Evolutionary conservation across 1,139 yeast species (phyloP).

Genomic region (Candida glucosophila): DNA sequence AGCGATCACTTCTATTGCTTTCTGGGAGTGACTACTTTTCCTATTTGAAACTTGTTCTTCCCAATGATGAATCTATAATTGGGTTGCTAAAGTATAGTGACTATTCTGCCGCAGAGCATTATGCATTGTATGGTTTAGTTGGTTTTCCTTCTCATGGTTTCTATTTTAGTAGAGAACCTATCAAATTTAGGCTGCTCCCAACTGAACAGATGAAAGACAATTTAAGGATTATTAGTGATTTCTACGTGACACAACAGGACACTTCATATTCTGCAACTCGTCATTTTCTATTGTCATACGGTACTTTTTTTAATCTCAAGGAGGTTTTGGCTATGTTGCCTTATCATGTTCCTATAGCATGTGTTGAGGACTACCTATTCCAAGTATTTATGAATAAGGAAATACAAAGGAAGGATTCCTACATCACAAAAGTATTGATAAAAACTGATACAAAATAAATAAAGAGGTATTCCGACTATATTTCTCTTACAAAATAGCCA

Average conservation of each 20-base stretch:
- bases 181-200: conserved; percentile 1
- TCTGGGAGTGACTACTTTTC: conserved; percentile 3
- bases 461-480: too few species aligned
- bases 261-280: conserved; percentile 14
- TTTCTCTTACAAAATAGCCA: background rate
- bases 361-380: conserved; percentile 20
- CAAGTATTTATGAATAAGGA: conserved; percentile 15
- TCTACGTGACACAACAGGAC: conserved; percentile 12
- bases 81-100: conserved; percentile 14
- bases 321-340: conserved; percentile 26
- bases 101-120: conserved; percentile 27
- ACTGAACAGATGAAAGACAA: conserved; percentile 2
- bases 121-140: conserved; percentile 14
- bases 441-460: conserved; percentile 20
- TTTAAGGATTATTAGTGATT: conserved; percentile 10
- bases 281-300: conserved; percentile 23
- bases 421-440: conserved; percentile 19
- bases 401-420: conserved; percentile 10
- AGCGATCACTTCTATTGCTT: background rate
- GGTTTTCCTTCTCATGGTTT: conserved; percentile 15
- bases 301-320: conserved; percentile 12
- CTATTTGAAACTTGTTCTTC: conserved; percentile 6
- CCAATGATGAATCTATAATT: conserved; percentile 2
- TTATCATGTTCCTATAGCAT: conserved; percentile 20
- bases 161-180: conserved; percentile 8